These are phyloP conservation scores for Tremellales sp. DNA, from an alignment of 1,284 basidiomycete genomes.

Conservation along the genomic window DNA sequence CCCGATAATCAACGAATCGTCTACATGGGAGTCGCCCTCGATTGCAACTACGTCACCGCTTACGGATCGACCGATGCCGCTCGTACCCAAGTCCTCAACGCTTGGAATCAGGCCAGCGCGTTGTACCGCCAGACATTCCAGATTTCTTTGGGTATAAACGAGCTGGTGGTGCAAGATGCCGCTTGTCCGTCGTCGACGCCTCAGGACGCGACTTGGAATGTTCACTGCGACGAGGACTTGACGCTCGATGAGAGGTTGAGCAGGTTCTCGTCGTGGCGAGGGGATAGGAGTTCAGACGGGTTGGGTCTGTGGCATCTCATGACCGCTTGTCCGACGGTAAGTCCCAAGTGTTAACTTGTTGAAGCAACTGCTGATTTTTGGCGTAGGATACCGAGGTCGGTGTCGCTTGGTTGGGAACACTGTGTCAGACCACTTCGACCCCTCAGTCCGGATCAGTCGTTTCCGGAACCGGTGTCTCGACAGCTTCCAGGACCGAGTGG, in stretches of 20 bases:
- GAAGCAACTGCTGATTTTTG: background rate
- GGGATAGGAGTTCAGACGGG: slow-evolving; percentile 61
- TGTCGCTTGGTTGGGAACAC: slow-evolving; percentile 80
- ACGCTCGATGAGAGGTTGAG: slow-evolving; percentile 69
- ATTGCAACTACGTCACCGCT: slow-evolving; percentile 69
- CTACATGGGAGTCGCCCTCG: slow-evolving; percentile 74
- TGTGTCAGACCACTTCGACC: slow-evolving; percentile 60
- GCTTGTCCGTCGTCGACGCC: slow-evolving; percentile 53
- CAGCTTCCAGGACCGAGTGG: slow-evolving; percentile 59
- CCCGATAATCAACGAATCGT: slow-evolving; percentile 69
- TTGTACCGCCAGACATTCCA: slow-evolving; percentile 81
- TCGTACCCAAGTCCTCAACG: slow-evolving; percentile 67
- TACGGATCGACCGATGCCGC: slow-evolving; percentile 64
- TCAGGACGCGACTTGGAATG: slow-evolving; percentile 50
- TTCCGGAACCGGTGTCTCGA: slow-evolving; percentile 80
- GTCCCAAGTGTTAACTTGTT: slow-evolving; percentile 27
- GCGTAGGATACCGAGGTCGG: slow-evolving; percentile 63
- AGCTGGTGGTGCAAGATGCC: slow-evolving; percentile 49
- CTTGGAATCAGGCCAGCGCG: slow-evolving; percentile 64
- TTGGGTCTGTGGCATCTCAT: slow-evolving; percentile 86
- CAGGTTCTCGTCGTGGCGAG: slow-evolving; percentile 78
- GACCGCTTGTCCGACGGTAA: slow-evolving; percentile 77
- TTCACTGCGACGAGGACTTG: slow-evolving; percentile 49
- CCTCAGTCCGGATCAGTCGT: slow-evolving; percentile 56
- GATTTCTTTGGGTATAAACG: slow-evolving; percentile 76